Base-by-base conservation (phyloP, 257 asterid species). In the Apocynum venetum region DNA sequence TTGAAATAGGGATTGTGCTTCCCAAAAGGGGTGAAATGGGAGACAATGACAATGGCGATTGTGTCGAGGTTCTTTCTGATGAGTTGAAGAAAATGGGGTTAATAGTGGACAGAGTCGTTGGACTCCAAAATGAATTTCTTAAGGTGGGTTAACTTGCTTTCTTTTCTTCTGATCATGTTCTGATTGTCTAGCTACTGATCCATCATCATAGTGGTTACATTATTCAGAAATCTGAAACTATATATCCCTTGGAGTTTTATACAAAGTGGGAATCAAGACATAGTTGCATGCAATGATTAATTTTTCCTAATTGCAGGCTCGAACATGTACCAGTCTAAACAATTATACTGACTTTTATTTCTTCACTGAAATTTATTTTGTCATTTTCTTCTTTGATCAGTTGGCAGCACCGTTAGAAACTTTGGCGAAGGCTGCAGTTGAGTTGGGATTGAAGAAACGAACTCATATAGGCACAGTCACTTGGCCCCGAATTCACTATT, bases 341-440 rank as follows among this genome's bases (percentile, higher is more conserved):
- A 60, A 13, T 49, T 0, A 47, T 56, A 3, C 1, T 59, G 1
- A 40, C 38, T 35, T 25, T 31, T 0, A 19, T 0, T 66, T 17
- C 4, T 66, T 38, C 25, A 31, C 57, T 47, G 3, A 43, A 40
- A 14, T 57, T 6, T 12, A 17, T 55, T 15, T 79, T 64, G 69
- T 44, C 56, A 38, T 82, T 25, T 40, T 68, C n/a, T 53, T 68
- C 53, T 19, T 89, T 75, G 64, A 57, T 19, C 89, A 96, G 99
- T 79, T 96, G 88, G 96, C 92, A 80, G 97, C 98, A 63, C 86
- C 93, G 48, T 61, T 81, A 43, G 90, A 88, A 85, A 81, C 84
- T 74, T 72, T 96, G 81, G 97, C 93, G 70, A 88, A 78, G 87
- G 92, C 97, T 19, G 99, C 99, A 55, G 91, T 92, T 65, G 93